Evolutionary conservation across 116 monocot genomes (phyloP), one percentile per base, ranked within the genome.

Genomic region (Posidonia oceanica): DNA sequence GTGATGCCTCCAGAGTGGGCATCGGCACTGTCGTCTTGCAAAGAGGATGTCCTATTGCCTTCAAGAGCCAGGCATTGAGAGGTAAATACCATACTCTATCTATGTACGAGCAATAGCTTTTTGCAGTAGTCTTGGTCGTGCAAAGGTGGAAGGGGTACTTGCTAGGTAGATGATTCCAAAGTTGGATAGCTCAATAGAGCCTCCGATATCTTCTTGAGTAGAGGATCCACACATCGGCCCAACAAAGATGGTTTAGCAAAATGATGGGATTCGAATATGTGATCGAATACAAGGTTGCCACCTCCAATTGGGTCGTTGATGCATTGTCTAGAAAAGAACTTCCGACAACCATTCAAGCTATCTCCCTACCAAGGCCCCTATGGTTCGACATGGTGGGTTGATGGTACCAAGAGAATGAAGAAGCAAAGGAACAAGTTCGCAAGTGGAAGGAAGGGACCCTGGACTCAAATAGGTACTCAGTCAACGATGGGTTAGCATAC

Each of bases 61-160:
- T 14, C 37, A 15, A 37, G 5, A 55, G 56, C 51, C 20, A 69
- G 16, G 11, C 69, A 22, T 36, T 69, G 23, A 18, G 7, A 12
- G 52, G 54, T 0, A 23, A 3, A 5, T 4, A 69, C 4, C 2
- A 29, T 52, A 6, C 7, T 20, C 17, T 51, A 8, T 55, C 69
- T 29, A 69, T 54, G 1, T 69, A 69, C 4, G 69, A 54, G 54
- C 54, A 69, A 37, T 36, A 69, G 17, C 44, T 68, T 42, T 4
- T 55, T 5, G 69, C 29, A 0, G 12, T 56, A 11, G 15, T 69
- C 7, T 2, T 54, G 7, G 55, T 36, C 3, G 37, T 69, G 1
- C 55, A 36, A 3, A 69, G 54, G 54, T 69, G 69, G 69, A 22
- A 20, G 37, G 4, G 29, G 11, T 55, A 54, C 12, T 23, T 54